Conservation (phyloP, 2,329 filamentous ascomycete genomes). For the Hypomyces rosellus region DNA sequence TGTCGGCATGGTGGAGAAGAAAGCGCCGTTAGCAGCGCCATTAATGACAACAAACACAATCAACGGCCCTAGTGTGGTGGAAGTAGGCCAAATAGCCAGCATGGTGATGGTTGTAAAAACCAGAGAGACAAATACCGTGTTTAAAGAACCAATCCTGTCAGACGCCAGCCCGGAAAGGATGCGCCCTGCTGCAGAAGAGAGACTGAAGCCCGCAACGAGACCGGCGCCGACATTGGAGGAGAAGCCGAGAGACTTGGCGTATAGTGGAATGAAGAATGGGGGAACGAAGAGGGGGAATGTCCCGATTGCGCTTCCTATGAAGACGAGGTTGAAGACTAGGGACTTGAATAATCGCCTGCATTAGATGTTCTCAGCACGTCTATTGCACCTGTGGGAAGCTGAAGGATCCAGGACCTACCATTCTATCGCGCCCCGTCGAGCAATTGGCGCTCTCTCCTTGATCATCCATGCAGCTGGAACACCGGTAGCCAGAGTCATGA, state of each 20-base stretch:
- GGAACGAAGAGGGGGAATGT: conserved; percentile 55
- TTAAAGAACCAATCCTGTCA: conserved; percentile 46
- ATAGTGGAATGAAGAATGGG: conserved; percentile 53
- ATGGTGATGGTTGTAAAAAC: conserved; percentile 47
- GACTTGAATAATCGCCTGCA: conserved; percentile 44
- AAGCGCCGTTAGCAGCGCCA: conserved; percentile 51
- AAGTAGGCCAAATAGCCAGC: conserved; percentile 53
- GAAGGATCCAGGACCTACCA: neutral
- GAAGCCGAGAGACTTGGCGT: conserved; percentile 44
- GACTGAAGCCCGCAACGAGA: conserved; percentile 53
- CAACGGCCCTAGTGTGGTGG: conserved; percentile 44
- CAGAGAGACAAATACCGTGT: conserved; percentile 44
- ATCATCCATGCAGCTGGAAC: conserved; percentile 47
- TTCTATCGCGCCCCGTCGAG: conserved; percentile 33
- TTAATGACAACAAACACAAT: conserved; percentile 51
- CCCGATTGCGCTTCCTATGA: conserved; percentile 45
- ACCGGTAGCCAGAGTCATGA: conserved; percentile 44
- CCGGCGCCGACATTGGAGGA: conserved; percentile 44
- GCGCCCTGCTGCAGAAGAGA: conserved; percentile 49
- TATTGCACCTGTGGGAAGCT: neutral
- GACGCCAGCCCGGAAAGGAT: conserved; percentile 45
- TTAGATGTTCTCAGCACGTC: neutral
- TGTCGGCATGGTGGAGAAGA: conserved; percentile 56
- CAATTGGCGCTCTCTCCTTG: conserved; percentile 34
- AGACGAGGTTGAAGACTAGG: conserved; percentile 42